Base-by-base conservation (phyloP, 371 early-diverging fungal species). In the Mucor mucedo region DNA sequence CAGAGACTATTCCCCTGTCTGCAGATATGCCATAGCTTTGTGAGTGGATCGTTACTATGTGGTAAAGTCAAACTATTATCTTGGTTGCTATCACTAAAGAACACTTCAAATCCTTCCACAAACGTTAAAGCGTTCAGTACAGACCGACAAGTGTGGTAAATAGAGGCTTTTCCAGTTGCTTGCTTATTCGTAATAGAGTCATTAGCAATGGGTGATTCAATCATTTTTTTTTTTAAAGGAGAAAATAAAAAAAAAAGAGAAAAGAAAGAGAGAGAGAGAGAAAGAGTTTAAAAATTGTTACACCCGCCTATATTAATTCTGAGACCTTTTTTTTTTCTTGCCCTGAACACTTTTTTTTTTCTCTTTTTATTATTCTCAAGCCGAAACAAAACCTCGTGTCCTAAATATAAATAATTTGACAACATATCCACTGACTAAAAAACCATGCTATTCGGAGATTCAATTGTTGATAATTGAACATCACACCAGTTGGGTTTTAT, bases 1-100 rank as follows among this genome's bases (percentile, higher is more conserved):
- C 92, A 93, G 32, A 98, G 85, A 55, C 93, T 91, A 9, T 89
- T 84, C 5, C 97, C 98, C 58, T 94, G 84, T 33, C 94, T 88
- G 77, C 95, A 94, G 56, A 93, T 90, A 54, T 84, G 77, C 95
- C 95, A 97, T 55, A 98, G 82, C 49, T 92, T 85, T 62, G 85
- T 87, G 52, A 96, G 84, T 29, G 96, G 97, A 69, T 95, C 93
- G 55, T 52, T 65, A 3, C 11, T 21, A 50, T 30, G 67, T 16
- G 33, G 45, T 28, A 33, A 6, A 29, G 44, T 33, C 21, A 10
- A 30, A 50, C 48, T 32, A 35, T 32, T 62, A 41, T 32, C 13
- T 33, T 29, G 53, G 52, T 11, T 14, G 40, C 47, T 14, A 47
- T 27, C 16, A n/a, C 35, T 42, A 35, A 52, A 39, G 88, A 68